Percentiles rank a stretch among this genome's conserved stretches.
Evolutionary conservation across 805 yeast genomes (phyloP).

Genomic region (Isabelozyma heimii): DNA sequence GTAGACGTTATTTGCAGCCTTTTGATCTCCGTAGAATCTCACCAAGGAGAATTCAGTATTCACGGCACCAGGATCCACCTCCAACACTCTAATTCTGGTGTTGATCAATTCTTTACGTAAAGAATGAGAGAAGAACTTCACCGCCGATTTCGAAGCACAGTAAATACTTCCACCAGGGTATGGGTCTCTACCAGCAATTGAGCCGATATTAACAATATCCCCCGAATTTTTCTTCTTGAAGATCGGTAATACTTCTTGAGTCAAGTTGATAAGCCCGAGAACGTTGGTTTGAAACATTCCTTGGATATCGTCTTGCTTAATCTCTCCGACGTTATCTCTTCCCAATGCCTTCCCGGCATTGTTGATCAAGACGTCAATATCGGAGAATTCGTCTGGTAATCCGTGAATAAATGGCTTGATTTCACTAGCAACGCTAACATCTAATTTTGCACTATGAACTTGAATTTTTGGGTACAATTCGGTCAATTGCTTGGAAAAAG

Average conservation of each 20-base stretch:
- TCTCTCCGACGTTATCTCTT: constrained; percentile 26
- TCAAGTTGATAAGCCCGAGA: constrained; percentile 32
- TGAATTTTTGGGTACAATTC: constrained; percentile 21
- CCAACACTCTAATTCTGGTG: constrained; percentile 35
- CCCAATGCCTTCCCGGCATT: constrained; percentile 43
- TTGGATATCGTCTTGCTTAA: constrained; percentile 25
- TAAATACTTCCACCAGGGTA: constrained; percentile 39
- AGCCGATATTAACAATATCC: constrained; percentile 36
- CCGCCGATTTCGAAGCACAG: constrained; percentile 39
- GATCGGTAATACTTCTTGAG: constrained; percentile 37
- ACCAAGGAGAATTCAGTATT: constrained; percentile 37
- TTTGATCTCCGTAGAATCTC: constrained; percentile 31
- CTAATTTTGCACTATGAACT: constrained; percentile 29
- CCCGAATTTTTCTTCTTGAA: constrained; percentile 34
- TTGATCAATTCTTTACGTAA: constrained; percentile 36
- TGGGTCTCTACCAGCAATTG: constrained; percentile 37
- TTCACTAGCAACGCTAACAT: constrained; percentile 24
- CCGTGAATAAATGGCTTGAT: constrained; percentile 25
- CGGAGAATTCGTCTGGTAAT: constrained; percentile 33
- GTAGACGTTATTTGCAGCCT: constrained; percentile 30
- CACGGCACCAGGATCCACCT: constrained; percentile 42
- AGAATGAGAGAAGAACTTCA: constrained; percentile 28
- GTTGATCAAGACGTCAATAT: constrained; percentile 36
- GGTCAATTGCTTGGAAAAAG: constrained; percentile 22
- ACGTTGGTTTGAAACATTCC: constrained; percentile 41